Conservation (phyloP, 2,329 filamentous ascomycete genomes). For the Periconia sp. region DNA sequence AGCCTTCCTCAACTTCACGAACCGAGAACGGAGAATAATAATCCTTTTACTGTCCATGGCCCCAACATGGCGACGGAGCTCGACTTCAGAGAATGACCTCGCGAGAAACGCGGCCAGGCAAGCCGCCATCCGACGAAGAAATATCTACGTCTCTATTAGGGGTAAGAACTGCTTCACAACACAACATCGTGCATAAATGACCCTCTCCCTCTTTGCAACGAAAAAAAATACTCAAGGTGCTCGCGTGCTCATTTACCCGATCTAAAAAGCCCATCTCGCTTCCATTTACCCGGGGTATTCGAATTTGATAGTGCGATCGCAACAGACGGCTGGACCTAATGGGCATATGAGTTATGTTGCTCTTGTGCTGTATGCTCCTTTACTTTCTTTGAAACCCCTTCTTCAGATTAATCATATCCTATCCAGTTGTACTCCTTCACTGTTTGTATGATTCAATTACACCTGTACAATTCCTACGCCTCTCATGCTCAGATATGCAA, state of each 20-base stretch:
- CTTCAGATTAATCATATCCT: neutral
- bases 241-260: constrained; percentile 11
- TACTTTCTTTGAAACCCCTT: neutral
- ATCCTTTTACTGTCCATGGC: neutral
- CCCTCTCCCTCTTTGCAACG: too few relatives aligned
- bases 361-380: constrained; percentile 4
- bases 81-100: neutral
- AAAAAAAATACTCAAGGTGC: neutral
- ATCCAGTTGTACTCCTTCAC: too few relatives aligned
- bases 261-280: constrained; percentile 4
- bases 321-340: constrained; percentile 8
- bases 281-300: constrained; percentile 10
- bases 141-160: constrained; percentile 9
- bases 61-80: constrained; percentile 7
- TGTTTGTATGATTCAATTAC: too few relatives aligned
- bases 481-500: too few relatives aligned
- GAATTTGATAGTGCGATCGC: constrained; percentile 6
- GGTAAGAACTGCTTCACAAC: neutral
- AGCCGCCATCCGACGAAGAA: constrained; percentile 2
- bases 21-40: neutral
- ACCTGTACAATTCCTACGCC: too few relatives aligned
- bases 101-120: constrained; percentile 2
- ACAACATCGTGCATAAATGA: too few relatives aligned
- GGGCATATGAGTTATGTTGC: constrained; percentile 6
- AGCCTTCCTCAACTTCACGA: neutral